Evolutionary conservation across 352 stramenopile genomes (phyloP).

Genomic region (Globisporangium sylvaticum): DNA sequence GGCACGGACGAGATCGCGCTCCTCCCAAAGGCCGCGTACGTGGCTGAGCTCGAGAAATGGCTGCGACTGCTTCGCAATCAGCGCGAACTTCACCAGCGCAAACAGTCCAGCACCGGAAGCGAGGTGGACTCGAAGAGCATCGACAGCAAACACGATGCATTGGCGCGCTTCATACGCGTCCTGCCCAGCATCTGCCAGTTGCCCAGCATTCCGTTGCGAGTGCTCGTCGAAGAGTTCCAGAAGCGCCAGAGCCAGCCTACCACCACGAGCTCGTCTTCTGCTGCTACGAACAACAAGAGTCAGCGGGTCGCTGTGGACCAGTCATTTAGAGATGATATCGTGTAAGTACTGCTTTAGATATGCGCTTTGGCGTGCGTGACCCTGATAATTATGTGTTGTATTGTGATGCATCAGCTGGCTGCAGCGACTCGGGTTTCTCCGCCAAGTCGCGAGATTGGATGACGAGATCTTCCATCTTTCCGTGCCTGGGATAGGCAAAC

Average conservation of each 20-base stretch:
- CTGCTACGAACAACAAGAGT: not conserved
- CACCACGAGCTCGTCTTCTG: not conserved
- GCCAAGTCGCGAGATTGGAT: slow-evolving; percentile 37
- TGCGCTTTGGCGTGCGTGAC: not conserved
- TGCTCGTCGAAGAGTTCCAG: slow-evolving; percentile 10
- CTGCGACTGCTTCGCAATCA: slow-evolving; percentile 27
- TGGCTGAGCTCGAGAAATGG: slow-evolving; percentile 34
- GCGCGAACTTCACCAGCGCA: slow-evolving; percentile 12
- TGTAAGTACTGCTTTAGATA: slow-evolving; percentile 18
- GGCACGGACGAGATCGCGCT: slow-evolving; percentile 37
- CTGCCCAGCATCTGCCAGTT: slow-evolving; percentile 4
- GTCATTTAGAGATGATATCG: slow-evolving; percentile 25
- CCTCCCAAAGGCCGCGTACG: slow-evolving; percentile 28
- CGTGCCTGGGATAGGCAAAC: slow-evolving; percentile 52
- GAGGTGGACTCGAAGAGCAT: slow-evolving; percentile 11
- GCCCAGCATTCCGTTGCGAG: slow-evolving; percentile 6
- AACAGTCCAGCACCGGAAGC: not conserved
- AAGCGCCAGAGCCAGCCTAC: not conserved
- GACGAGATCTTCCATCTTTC: slow-evolving; percentile 48
- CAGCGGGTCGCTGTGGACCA: slow-evolving; percentile 2
- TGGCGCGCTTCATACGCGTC: slow-evolving; percentile 28
- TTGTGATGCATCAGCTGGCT: slow-evolving; percentile 24
- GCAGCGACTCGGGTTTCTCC: slow-evolving; percentile 50
- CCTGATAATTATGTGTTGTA: not conserved
- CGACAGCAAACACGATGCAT: slow-evolving; percentile 32